phyloP scores from a whole-genome alignment of 2,329 filamentous ascomycete genomes.

The Hypomyces rosellus region DNA sequence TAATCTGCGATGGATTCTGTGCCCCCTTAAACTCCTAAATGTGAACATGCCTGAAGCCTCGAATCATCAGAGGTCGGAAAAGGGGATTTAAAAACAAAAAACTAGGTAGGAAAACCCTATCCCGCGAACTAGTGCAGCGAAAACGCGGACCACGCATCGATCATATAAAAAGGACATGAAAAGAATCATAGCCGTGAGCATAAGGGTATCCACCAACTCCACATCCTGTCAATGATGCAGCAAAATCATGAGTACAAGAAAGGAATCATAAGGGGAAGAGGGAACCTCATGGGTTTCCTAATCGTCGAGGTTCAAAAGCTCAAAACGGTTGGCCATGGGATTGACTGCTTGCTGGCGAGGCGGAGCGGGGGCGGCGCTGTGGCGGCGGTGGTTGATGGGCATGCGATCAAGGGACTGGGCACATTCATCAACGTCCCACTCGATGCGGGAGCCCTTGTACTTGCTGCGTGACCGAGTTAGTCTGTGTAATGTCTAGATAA shows the following conservation, averaged over 20 bases:
- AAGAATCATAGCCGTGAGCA: too few species aligned
- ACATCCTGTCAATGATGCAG: not conserved
- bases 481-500: too few species aligned
- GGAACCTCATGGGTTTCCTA: constrained; percentile 11
- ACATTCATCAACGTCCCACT: constrained; percentile 69
- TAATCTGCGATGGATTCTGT: too few species aligned
- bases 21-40: too few species aligned
- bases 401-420: constrained; percentile 44
- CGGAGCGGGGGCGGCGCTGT: constrained; percentile 13
- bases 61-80: too few species aligned
- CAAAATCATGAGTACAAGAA: not conserved
- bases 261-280: not conserved
- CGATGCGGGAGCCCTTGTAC: constrained; percentile 66
- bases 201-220: too few species aligned
- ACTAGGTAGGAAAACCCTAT: too few species aligned
- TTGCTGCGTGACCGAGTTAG: constrained; percentile 27
- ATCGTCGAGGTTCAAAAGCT: constrained; percentile 48
- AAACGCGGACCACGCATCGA: too few species aligned
- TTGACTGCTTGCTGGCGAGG: constrained; percentile 29
- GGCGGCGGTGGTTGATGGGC: constrained; percentile 13
- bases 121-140: too few species aligned
- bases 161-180: too few species aligned
- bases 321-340: constrained; percentile 53
- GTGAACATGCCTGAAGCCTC: too few species aligned
- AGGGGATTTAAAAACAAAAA: too few species aligned